Evolutionary conservation across 805 yeast genomes (phyloP).

Genomic region (Torulaspora delbrueckii): DNA sequence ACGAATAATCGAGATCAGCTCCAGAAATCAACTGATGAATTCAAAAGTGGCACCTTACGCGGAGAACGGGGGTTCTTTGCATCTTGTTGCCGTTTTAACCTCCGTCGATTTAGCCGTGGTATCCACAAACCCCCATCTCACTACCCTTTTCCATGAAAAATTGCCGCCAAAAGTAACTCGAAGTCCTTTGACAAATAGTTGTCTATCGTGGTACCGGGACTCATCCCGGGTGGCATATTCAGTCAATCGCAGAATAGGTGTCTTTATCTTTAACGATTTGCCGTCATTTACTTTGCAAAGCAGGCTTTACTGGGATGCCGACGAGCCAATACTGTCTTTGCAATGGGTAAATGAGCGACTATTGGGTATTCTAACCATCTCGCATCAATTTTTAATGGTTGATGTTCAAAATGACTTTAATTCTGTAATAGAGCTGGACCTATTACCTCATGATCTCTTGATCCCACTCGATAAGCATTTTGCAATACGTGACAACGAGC

Average conservation of each 20-base stretch:
- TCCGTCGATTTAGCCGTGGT: conserved; percentile 19
- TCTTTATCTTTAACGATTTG: conserved; percentile 4
- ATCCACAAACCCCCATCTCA: conserved; percentile 12
- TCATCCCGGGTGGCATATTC: conserved; percentile 20
- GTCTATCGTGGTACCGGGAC: conserved; percentile 19
- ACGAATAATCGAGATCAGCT: conserved; percentile 13
- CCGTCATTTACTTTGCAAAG: not conserved
- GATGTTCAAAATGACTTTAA: conserved; percentile 11
- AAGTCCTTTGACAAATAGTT: conserved; percentile 6
- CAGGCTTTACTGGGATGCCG: conserved; percentile 1
- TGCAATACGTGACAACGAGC: conserved; percentile 16
- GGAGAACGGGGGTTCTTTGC: conserved; percentile 1
- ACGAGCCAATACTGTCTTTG: conserved; percentile 21
- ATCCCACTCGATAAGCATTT: conserved; percentile 28
- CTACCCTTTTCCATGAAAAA: conserved; percentile 10
- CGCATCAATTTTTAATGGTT: conserved; percentile 26
- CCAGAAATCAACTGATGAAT: conserved; percentile 11
- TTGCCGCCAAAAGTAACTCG: not conserved
- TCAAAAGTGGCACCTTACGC: conserved; percentile 13
- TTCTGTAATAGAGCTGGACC: conserved; percentile 20
- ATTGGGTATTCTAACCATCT: conserved; percentile 25
- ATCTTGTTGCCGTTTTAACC: conserved; percentile 27
- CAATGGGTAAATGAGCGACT: conserved; percentile 25
- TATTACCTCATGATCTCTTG: conserved; percentile 24
- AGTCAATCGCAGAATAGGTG: conserved; percentile 11